Base-by-base conservation (phyloP, 2,329 filamentous ascomycete species). In the Pyricularia sp. region DNA sequence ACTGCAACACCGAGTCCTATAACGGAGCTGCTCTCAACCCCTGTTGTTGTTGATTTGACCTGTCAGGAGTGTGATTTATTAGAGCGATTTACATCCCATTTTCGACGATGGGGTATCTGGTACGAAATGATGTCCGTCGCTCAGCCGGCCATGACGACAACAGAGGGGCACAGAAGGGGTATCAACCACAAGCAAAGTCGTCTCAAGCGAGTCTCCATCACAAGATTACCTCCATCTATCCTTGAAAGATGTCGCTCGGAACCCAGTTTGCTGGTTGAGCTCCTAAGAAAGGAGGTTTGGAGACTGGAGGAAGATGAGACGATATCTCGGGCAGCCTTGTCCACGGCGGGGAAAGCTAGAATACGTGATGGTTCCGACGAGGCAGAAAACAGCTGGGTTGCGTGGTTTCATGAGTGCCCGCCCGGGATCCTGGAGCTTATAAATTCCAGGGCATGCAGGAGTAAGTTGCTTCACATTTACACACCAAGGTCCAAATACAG, bases 251-350 rank as follows among this genome's bases (percentile, higher is more conserved):
- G 92, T 73, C 82, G 83, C 49, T 72, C 81, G 4, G 88, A 96
- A 65, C 90, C 91, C 0, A 81, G 83, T 7, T 75, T 96, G 0
- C 77, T 93, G 0, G 84, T 91, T 31, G 84, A 90, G 4, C 77
- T 97, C 12, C 77, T 97, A 9, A 85, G 93, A 8, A 81, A 82
- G 6, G 90, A 96, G 71, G 78, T 88, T 0, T 96, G 90, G 88
- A 83, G 79, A 62, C 77, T 84, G 1, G 79, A 84, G 10, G 85
- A 87, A 62, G 73, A 75, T 8, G 71, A 72, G 10, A 60, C 67
- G n/a, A 60, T 65, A 10, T 28, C 55, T 28, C 6, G 10, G 16
- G 24, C 12, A 30, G 26, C 60, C n/a, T n/a, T 22, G n/a, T 12
- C 16, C 2, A 28, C 28, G 9, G 19, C 24, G 0, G 59, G 53